Percentiles rank a stretch among this genome's conserved stretches.
Conservation (phyloP, 257 asterid genomes). For the Nicotiana noctiflora region DNA sequence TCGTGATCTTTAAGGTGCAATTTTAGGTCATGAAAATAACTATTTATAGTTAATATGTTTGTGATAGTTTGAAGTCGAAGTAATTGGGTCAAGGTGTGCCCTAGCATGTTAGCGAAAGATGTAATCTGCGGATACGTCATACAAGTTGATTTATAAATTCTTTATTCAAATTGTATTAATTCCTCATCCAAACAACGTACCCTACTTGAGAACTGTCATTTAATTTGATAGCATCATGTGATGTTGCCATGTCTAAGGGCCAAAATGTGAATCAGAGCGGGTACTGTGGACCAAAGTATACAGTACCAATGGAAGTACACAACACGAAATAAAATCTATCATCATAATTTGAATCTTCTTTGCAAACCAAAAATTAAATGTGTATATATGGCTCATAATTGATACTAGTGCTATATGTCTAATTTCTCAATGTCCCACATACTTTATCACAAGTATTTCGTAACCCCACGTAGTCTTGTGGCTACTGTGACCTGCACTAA, state of each 20-base stretch:
- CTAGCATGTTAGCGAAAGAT: not conserved
- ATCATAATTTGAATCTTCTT: not conserved
- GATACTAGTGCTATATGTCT: not conserved
- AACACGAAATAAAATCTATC: conserved; percentile 3
- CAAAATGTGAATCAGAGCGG: not conserved
- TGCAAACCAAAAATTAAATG: not conserved
- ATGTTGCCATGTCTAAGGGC: conserved; percentile 4
- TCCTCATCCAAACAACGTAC: not conserved
- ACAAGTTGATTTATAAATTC: not conserved
- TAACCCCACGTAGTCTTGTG: not conserved
- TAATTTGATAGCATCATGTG: conserved; percentile 8
- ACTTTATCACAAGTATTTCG: not conserved
- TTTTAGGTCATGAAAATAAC: too few species aligned
- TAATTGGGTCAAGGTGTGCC: not conserved
- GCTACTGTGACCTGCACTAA: not conserved
- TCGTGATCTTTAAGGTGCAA: too few species aligned
- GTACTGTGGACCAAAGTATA: not conserved
- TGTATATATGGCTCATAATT: not conserved
- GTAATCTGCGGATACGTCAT: not conserved
- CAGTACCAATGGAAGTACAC: conserved; percentile 11
- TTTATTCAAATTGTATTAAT: conserved; percentile 1
- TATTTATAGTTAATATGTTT: too few species aligned
- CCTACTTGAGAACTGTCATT: not conserved
- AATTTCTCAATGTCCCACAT: not conserved
- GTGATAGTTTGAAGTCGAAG: not conserved